Evolutionary conservation across 192 early-diverging fungal species (phyloP).

Genomic region (Mortierella hygrophila): DNA sequence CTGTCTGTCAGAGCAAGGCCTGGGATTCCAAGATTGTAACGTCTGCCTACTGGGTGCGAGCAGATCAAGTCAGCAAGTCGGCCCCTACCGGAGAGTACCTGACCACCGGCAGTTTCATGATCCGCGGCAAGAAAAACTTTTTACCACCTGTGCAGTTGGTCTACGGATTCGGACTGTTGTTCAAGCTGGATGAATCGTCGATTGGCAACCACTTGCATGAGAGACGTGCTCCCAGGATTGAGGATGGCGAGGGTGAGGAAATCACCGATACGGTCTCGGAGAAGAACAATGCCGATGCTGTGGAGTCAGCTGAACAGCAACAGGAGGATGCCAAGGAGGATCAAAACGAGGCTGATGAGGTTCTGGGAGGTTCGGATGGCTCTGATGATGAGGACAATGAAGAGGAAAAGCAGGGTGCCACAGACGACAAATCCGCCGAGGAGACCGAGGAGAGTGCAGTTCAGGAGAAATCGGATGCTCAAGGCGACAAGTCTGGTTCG

Average conservation of each 20-base stretch:
- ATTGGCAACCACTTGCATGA: constrained; percentile 84
- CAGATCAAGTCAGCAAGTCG: constrained; percentile 84
- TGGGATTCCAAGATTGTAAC: constrained; percentile 99
- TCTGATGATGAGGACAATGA: constrained; percentile 44
- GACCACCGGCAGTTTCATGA: constrained; percentile 92
- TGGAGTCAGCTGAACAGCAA: background rate
- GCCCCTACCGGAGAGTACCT: constrained; percentile 94
- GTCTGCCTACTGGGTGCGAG: constrained; percentile 94
- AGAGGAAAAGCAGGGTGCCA: constrained; percentile 13
- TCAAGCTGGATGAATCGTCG: constrained; percentile 88
- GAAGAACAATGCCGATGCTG: background rate
- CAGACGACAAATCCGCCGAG: constrained; percentile 18
- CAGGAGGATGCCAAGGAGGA: constrained; percentile 12
- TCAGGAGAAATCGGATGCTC: background rate
- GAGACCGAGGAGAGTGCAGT: constrained; percentile 4
- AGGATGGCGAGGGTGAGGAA: constrained; percentile 55
- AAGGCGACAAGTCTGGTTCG: constrained; percentile 33
- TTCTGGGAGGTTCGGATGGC: constrained; percentile 33
- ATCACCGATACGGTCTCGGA: background rate
- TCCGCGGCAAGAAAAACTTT: constrained; percentile 94
- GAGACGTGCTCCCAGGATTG: constrained; percentile 59
- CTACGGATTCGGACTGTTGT: constrained; percentile 96
- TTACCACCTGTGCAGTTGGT: constrained; percentile 94
- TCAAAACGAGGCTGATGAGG: constrained; percentile 31
- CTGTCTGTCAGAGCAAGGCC: constrained; percentile 92